Evolutionary conservation across 345 rosid species (phyloP).

Genomic region (Erodium maritimum): DNA sequence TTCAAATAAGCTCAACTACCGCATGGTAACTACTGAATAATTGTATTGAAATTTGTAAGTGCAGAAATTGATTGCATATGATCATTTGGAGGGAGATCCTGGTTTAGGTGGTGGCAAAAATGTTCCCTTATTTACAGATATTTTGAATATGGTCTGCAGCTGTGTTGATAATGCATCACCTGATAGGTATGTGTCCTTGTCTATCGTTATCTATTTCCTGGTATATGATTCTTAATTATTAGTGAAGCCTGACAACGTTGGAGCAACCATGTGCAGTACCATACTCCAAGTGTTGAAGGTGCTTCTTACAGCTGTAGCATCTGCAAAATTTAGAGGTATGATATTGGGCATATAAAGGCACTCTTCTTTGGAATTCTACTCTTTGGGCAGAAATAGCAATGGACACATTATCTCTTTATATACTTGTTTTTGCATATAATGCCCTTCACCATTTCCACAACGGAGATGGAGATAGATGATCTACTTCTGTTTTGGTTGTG

Average conservation of each 20-base stretch:
- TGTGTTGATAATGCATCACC: conserved; percentile 89
- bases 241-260: conserved; percentile 16
- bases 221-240: conserved; percentile 6
- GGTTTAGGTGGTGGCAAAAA: conserved; percentile 88
- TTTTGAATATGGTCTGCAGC: conserved; percentile 78
- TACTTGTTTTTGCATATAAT: neutral
- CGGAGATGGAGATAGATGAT: neutral
- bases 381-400: no score
- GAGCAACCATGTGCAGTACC: conserved; percentile 53
- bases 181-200: conserved; percentile 51
- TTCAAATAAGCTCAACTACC: neutral
- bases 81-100: conserved; percentile 97
- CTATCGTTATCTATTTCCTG: conserved; percentile 5
- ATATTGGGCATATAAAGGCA: conserved; percentile 7
- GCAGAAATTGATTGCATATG: conserved; percentile 95
- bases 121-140: conserved; percentile 69
- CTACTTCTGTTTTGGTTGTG: neutral
- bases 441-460: neutral
- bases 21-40: conserved; percentile 6
- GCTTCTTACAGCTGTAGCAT: conserved; percentile 92
- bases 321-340: conserved; percentile 85
- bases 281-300: conserved; percentile 87
- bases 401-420: conserved; percentile 1
- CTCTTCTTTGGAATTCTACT: no score
- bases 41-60: conserved; percentile 13